Evolutionary conservation across 352 stramenopile genomes (phyloP).

Genomic region (Blastocystis hominis): DNA sequence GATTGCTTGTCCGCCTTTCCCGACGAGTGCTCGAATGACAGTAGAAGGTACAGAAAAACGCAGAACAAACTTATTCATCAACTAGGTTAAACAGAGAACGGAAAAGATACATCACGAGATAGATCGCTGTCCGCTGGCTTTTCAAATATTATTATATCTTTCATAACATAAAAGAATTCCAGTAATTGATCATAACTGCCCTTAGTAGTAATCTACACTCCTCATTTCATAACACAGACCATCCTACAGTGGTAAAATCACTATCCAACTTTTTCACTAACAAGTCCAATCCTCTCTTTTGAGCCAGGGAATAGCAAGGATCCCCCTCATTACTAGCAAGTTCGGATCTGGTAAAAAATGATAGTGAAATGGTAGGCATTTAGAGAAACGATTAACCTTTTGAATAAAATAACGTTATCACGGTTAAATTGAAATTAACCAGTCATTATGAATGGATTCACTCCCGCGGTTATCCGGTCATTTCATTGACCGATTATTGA

Average conservation of each 20-base stretch:
- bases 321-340: not conserved
- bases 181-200: not conserved
- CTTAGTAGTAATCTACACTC: constrained; percentile 6
- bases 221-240: too few species aligned
- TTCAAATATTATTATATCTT: not conserved
- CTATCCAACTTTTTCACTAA: not conserved
- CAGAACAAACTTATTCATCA: not conserved
- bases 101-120: not conserved
- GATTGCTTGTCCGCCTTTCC: constrained; percentile 22
- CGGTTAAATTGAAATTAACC: too few species aligned
- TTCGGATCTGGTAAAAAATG: not conserved
- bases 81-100: not conserved
- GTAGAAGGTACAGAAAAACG: not conserved
- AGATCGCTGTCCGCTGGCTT: not conserved
- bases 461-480: too few species aligned
- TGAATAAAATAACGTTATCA: too few species aligned
- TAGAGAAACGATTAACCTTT: not conserved
- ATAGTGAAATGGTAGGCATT: not conserved
- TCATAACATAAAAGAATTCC: constrained; percentile 51
- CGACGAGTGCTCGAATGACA: not conserved
- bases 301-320: not conserved
- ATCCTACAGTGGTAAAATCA: not conserved
- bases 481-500: too few species aligned
- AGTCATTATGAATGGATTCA: too few species aligned
- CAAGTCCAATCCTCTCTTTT: not conserved